Conservation (phyloP, 2,329 filamentous ascomycete genomes). For the Hypomyces rosellus region DNA sequence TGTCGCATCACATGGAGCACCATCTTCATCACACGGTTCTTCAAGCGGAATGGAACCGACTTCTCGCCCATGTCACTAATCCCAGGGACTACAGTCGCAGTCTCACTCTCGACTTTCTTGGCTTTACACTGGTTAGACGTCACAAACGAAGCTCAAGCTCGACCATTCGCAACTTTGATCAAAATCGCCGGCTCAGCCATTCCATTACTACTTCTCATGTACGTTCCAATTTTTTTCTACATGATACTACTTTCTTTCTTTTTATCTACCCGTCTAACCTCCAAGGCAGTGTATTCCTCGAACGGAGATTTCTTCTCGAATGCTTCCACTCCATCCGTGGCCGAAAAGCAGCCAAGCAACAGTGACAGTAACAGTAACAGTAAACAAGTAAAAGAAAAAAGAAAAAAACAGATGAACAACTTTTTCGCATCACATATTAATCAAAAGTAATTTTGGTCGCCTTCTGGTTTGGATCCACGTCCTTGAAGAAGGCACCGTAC, state of each 20-base stretch:
- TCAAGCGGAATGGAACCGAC: slow-evolving; percentile 38
- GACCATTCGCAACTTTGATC: slow-evolving; percentile 32
- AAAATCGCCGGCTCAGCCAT: slow-evolving; percentile 45
- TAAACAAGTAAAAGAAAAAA: slow-evolving; percentile 3
- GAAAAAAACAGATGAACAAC: not conserved
- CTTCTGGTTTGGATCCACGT: slow-evolving; percentile 75
- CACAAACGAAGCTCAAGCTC: slow-evolving; percentile 17
- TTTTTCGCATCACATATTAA: slow-evolving; percentile 22
- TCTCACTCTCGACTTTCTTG: slow-evolving; percentile 22
- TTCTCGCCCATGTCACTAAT: slow-evolving; percentile 23
- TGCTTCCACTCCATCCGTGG: slow-evolving; percentile 40
- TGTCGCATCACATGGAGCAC: slow-evolving; percentile 78
- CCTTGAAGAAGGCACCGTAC: slow-evolving; percentile 94
- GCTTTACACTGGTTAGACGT: slow-evolving; percentile 22
- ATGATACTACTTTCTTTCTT: slow-evolving; percentile 15
- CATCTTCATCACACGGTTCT: slow-evolving; percentile 63
- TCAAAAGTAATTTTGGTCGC: slow-evolving; percentile 93
- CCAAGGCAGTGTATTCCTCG: slow-evolving; percentile 41
- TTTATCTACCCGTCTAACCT: slow-evolving; percentile 20
- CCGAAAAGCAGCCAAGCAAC: slow-evolving; percentile 24
- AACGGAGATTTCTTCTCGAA: slow-evolving; percentile 47
- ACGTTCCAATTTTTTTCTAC: slow-evolving; percentile 32
- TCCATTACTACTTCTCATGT: slow-evolving; percentile 53
- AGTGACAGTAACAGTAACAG: slow-evolving; percentile 10
- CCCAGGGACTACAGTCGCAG: slow-evolving; percentile 21